These are phyloP conservation scores for Pichia sp. DNA, from an alignment of 1,139 yeast species.

Conservation along the genomic window DNA sequence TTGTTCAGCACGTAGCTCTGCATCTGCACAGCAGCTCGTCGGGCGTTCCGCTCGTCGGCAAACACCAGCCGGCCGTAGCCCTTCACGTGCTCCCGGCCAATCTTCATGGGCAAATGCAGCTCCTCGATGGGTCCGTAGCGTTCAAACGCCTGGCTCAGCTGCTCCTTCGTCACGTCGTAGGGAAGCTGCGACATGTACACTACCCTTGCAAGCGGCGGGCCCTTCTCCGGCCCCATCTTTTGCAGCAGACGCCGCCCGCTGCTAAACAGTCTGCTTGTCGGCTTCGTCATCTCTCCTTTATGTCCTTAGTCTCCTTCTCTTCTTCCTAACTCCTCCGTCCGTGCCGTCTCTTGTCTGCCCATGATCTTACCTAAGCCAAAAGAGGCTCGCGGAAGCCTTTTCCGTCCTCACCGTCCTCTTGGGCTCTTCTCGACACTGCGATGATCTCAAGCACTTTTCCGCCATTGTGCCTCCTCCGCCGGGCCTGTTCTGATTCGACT, in stretches of 20 bases:
- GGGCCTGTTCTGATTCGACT: no score
- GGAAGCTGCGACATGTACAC: conserved; percentile 24
- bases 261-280: neutral
- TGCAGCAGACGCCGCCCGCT: neutral
- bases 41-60: conserved; percentile 21
- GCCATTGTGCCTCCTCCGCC: neutral
- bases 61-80: conserved; percentile 28
- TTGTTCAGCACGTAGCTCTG: conserved; percentile 29
- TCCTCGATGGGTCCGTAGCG: conserved; percentile 23
- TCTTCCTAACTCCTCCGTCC: no score
- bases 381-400: no score
- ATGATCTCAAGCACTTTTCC: neutral
- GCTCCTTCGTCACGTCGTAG: conserved; percentile 22
- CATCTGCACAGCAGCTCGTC: conserved; percentile 28
- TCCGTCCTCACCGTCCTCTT: no score
- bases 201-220: neutral
- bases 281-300: no score
- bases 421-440: no score
- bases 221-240: neutral
- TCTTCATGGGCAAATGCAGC: conserved; percentile 18
- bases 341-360: no score
- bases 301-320: no score
- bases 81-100: conserved; percentile 18
- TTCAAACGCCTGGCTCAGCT: conserved; percentile 24
- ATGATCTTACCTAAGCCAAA: no score